A percentile compares a stretch with the other conserved stretches of the same genome.
Conservation (phyloP, 2,329 filamentous ascomycete species). For the Monosporascus ibericus region DNA sequence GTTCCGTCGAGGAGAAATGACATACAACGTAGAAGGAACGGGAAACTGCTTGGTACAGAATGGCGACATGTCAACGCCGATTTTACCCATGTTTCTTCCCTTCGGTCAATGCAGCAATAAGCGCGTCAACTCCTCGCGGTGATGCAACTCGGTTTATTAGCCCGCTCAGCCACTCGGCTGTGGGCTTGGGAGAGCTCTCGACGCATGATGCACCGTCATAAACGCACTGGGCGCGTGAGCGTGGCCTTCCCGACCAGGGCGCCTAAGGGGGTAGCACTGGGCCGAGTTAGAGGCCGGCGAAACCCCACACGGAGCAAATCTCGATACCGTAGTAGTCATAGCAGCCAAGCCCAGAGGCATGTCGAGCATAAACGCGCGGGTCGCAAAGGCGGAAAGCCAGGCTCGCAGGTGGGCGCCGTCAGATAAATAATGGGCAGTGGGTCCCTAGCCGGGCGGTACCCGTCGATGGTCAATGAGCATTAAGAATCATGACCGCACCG, state of each 20-base stretch:
- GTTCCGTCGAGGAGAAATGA: no score
- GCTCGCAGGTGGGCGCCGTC: not conserved
- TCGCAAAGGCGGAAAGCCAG: no score
- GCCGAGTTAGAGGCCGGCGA: no score
- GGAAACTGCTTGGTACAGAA: no score
- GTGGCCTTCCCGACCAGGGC: not conserved
- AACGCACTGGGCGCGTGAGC: no score
- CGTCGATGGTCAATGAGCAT: no score
- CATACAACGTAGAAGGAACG: no score
- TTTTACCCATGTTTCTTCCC: not conserved
- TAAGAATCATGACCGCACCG: not conserved
- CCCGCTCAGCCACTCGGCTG: not conserved
- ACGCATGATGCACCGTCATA: not conserved
- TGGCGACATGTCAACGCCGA: not conserved
- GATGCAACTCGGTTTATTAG: not conserved
- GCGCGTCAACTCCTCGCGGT: not conserved
- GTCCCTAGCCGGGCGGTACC: no score
- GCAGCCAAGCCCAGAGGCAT: not conserved
- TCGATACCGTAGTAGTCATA: not conserved
- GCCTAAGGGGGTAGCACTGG: not conserved
- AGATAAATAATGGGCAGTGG: not conserved
- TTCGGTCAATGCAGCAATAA: not conserved
- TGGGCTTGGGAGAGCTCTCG: not conserved
- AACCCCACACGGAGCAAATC: no score
- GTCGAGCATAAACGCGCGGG: not conserved